Base-by-base conservation (phyloP, 2,329 filamentous ascomycete genomes). In the Torrubiellomyces zombiae region DNA sequence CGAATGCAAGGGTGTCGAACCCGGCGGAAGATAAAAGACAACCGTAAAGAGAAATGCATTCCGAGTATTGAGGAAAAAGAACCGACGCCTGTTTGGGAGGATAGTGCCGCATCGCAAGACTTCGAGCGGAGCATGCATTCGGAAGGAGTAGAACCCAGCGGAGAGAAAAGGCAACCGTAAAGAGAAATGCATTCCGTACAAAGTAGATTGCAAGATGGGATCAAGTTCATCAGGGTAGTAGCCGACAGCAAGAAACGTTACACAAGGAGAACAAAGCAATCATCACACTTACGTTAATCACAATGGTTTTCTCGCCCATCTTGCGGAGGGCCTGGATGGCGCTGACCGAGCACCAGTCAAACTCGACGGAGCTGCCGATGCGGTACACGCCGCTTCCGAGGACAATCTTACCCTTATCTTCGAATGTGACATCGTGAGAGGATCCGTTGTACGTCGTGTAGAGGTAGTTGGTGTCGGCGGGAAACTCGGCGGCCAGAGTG, bases 381-480 rank as follows among this genome's bases (percentile, higher is more conserved):
- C 89, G 74, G 67, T 98, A 98, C 13, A 95, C 89, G 55, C 89
- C 89, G 46, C 77, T 86, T 32, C 89, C 89, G 9, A 98, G 70
- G 30, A 95, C 76, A 28, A 98, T 58, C 22, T 75, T 79, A 34
- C 86, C 85, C 39, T 92, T 78, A 48, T 95, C 86, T 37, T 94
- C 77, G 37, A 98, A 95, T 9, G 70, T 76, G 24, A 95, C 79
- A 51, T 95, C 89, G 56, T 95, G 86, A 10, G 79, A 75, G 10
- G 79, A 79, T 29, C 85, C 89, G 47, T 98, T 95, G 63, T 98
- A 98, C 16, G 89, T 95, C 3, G 86, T 95, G 60, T 94, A 93
- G 14, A 91, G 68, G 55, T 93, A 94, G 64, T 94, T 93, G 31
- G 85, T 93, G 37, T 89, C 67, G 20, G 83, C 85, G 16, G 85